phyloP scores from a whole-genome alignment of 306 rosid genomes.

The Fragaria ananassa region DNA sequence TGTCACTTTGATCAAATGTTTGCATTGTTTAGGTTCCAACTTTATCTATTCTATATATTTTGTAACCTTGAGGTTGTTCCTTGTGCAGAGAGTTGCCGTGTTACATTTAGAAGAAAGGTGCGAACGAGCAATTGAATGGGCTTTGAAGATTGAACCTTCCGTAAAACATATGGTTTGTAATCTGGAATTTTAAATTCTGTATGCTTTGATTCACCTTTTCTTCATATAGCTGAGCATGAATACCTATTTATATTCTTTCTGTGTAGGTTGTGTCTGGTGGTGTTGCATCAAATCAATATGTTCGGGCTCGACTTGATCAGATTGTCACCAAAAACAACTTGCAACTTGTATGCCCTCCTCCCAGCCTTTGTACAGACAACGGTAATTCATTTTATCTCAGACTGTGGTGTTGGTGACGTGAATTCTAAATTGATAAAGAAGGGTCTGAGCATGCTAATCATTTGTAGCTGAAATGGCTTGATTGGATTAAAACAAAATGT shows the following conservation, averaged over 20 bases:
- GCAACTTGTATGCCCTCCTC: slow-evolving; percentile 90
- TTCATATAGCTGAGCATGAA: slow-evolving; percentile 5
- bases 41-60: slow-evolving; percentile 18
- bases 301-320: slow-evolving; percentile 66
- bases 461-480: not conserved
- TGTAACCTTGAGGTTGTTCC: slow-evolving; percentile 15
- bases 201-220: slow-evolving; percentile 15
- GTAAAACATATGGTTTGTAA: slow-evolving; percentile 63
- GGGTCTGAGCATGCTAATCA: not conserved
- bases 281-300: slow-evolving; percentile 89
- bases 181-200: slow-evolving; percentile 13
- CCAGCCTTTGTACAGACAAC: slow-evolving; percentile 90
- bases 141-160: slow-evolving; percentile 88
- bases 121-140: slow-evolving; percentile 92
- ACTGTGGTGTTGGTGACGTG: slow-evolving; percentile 14
- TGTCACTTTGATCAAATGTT: slow-evolving; percentile 2
- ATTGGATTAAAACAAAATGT: not conserved
- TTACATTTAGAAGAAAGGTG: slow-evolving; percentile 94
- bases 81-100: slow-evolving; percentile 75
- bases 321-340: slow-evolving; percentile 64
- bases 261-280: slow-evolving; percentile 92
- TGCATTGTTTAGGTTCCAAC: not conserved
- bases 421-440: slow-evolving; percentile 1
- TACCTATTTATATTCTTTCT: slow-evolving; percentile 25
- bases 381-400: slow-evolving; percentile 47